Evolutionary conservation across 2,329 filamentous ascomycete species (phyloP), one percentile per base, ranked within the genome.

Genomic region (Teratosphaeriaceae sp.): DNA sequence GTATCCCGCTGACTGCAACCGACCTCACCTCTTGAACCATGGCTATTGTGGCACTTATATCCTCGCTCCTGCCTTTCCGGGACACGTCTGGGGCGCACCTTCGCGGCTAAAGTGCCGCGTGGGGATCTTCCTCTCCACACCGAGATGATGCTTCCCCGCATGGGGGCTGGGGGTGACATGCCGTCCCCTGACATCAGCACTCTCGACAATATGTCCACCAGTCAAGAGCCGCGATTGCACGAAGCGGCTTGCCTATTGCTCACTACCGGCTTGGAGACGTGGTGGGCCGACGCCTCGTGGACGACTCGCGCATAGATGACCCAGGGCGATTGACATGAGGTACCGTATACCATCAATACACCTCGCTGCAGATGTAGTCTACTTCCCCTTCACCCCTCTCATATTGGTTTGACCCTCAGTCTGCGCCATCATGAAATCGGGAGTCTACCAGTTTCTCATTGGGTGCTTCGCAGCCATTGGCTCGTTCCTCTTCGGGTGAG

Each of bases 401-500:
- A 30, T n/a, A 13, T 12, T 30, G 27, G 12, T 11, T 30, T 11
- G 13, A 13, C 13, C 5, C 12, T 30, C 4, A 13, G n/a, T 35
- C 18, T 38, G 7, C 24, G 37, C 15, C 22, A 39, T n/a, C 12
- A 55, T 56, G 48, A 48, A 47, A 39, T 44, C 50, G n/a, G 43
- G 48, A 8, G 44, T 50, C 9, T 55, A 55, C 42, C 54, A 56
- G 36, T 55, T 56, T 35, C 38, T 55, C 30, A 55, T 66, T 40
- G 62, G 69, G 45, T 57, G 62, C 33, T 71, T 72, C 47, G 68
- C 68, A 13, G 66, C 66, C 9, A 24, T 44, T 16, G 42, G 42
- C 11, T 40, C 36, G 8, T 44, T 44, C n/a, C 37, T 44, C 15
- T 44, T 44, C 18, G 42, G 42, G 35, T 44, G 18, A 19, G 37